These are phyloP conservation scores for Suhomyces maxii DNA, from an alignment of 1,139 yeast genomes.

Conservation along the genomic window DNA sequence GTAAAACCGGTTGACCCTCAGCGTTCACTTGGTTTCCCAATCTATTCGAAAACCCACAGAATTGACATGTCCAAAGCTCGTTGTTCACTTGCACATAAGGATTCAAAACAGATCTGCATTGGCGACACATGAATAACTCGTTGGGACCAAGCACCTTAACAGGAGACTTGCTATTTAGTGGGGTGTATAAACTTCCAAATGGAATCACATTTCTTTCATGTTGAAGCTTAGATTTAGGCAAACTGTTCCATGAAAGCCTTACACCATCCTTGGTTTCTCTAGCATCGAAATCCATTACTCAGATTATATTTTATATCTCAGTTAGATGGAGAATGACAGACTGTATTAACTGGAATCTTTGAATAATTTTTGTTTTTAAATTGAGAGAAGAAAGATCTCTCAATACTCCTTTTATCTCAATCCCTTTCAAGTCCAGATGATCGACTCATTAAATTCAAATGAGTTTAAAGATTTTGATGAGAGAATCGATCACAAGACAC, in stretches of 20 bases:
- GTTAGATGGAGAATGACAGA: too few relatives aligned
- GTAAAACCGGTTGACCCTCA: slow-evolving; percentile 21
- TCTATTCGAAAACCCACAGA: slow-evolving; percentile 58
- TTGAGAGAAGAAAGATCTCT: too few relatives aligned
- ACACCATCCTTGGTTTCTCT: slow-evolving; percentile 89
- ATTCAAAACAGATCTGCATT: slow-evolving; percentile 60
- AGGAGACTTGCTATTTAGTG: slow-evolving; percentile 53
- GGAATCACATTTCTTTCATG: slow-evolving; percentile 62
- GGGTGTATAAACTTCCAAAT: slow-evolving; percentile 65
- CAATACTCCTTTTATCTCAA: too few relatives aligned
- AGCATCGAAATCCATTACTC: slow-evolving; percentile 65
- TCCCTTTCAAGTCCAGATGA: not conserved
- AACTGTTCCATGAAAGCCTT: slow-evolving; percentile 85
- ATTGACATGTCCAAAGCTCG: slow-evolving; percentile 63
- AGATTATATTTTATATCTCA: not conserved
- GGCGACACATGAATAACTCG: slow-evolving; percentile 46
- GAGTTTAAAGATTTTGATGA: not conserved
- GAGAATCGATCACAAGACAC: not conserved
- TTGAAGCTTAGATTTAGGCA: slow-evolving; percentile 63
- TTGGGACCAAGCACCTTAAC: slow-evolving; percentile 35
- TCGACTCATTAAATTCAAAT: too few relatives aligned
- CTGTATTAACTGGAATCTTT: too few relatives aligned
- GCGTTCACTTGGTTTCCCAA: slow-evolving; percentile 20
- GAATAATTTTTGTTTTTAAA: too few relatives aligned
- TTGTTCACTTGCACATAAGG: slow-evolving; percentile 49